Conservation (phyloP, 768 basidiomycete species). For the Termitomyces heimii region DNA sequence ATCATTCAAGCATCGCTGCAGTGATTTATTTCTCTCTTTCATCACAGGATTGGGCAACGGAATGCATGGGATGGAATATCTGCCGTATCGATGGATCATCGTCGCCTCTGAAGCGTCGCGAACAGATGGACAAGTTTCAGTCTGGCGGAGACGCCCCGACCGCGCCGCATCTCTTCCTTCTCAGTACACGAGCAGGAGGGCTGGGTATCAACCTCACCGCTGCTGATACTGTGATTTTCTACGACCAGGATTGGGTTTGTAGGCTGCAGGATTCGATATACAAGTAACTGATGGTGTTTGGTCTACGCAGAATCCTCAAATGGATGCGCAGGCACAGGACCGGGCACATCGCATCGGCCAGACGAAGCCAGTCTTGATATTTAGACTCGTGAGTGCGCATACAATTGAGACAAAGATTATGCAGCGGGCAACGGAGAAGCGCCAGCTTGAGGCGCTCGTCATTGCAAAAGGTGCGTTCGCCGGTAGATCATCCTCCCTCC, state of each 20-base stretch:
- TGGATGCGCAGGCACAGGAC: slow-evolving; percentile 95
- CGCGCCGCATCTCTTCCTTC: slow-evolving; percentile 70
- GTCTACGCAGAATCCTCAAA: slow-evolving; percentile 74
- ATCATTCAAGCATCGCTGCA: not conserved
- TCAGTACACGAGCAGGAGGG: slow-evolving; percentile 77
- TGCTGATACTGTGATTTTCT: slow-evolving; percentile 91
- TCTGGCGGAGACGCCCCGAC: slow-evolving; percentile 51
- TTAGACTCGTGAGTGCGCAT: slow-evolving; percentile 79
- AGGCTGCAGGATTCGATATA: not conserved
- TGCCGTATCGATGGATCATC: slow-evolving; percentile 94
- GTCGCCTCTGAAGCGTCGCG: slow-evolving; percentile 71
- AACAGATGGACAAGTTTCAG: slow-evolving; percentile 85
- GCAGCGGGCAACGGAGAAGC: slow-evolving; percentile 80
- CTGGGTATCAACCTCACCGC: slow-evolving; percentile 77
- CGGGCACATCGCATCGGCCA: slow-evolving; percentile 96
- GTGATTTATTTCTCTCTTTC: not conserved
- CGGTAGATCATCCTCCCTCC: not conserved
- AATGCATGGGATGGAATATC: slow-evolving; percentile 75
- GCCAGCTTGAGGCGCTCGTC: slow-evolving; percentile 89
- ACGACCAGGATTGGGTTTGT: slow-evolving; percentile 85
- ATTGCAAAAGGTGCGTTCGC: slow-evolving; percentile 73
- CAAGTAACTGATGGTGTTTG: not conserved
- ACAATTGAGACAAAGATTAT: slow-evolving; percentile 93
- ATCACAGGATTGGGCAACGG: slow-evolving; percentile 76
- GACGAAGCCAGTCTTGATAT: slow-evolving; percentile 84